These are phyloP conservation scores for Neurospora sublineolata DNA, from an alignment of 495 filamentous ascomycete genomes.

Conservation along the genomic window DNA sequence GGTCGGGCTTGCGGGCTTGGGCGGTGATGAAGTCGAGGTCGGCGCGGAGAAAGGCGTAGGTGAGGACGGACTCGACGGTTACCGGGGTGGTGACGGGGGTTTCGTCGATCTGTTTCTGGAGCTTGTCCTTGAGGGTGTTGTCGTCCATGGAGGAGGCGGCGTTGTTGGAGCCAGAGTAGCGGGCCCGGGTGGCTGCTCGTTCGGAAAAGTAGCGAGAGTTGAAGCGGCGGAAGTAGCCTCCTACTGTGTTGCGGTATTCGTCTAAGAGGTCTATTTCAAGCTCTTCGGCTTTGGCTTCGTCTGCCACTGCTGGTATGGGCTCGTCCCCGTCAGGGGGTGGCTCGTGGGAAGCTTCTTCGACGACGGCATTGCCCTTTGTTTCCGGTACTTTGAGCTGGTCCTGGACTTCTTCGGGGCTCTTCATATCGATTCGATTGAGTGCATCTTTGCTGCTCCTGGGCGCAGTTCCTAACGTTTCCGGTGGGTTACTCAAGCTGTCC, in stretches of 20 bases:
- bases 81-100: conserved; percentile 7
- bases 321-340: conserved; percentile 21
- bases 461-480: conserved; percentile 5
- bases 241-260: conserved; percentile 74
- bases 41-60: conserved; percentile 82
- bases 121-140: conserved; percentile 2
- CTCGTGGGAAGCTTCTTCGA: conserved; percentile 13
- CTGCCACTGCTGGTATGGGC: conserved; percentile 21
- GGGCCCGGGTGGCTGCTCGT: conserved; percentile 9
- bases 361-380: conserved; percentile 17
- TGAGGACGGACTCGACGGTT: conserved; percentile 54
- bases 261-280: conserved; percentile 57
- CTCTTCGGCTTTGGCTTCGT: conserved; percentile 37
- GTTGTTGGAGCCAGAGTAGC: background rate
- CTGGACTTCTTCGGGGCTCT: conserved; percentile 25
- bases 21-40: conserved; percentile 88
- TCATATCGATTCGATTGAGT: conserved; percentile 27
- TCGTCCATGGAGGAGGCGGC: conserved; percentile 3
- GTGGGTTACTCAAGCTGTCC: background rate
- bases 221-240: conserved; percentile 90
- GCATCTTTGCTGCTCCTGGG: conserved; percentile 2
- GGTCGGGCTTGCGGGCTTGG: conserved; percentile 63
- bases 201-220: conserved; percentile 52
- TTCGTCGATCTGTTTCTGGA: background rate
- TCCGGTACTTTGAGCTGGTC: conserved; percentile 18